These are phyloP conservation scores for Aspergillus sp. DNA, from an alignment of 2,329 filamentous ascomycete genomes.

Conservation along the genomic window DNA sequence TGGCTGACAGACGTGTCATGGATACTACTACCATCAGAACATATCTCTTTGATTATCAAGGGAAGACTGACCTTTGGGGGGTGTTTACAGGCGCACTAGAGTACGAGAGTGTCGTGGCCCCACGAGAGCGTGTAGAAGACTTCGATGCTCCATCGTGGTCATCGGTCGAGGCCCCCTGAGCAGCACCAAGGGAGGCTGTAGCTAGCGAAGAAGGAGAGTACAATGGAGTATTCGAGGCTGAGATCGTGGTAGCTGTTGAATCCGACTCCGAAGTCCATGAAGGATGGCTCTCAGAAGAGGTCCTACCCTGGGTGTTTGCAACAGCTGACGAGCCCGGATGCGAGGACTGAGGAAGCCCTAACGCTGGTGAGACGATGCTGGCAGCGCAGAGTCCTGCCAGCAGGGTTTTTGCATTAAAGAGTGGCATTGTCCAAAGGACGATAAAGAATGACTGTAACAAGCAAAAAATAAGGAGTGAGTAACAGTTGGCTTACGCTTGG, in stretches of 20 bases:
- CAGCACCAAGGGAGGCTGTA: not conserved
- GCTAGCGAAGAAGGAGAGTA: not conserved
- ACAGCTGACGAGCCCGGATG: not conserved
- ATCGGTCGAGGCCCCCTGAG: not conserved
- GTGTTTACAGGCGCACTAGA: not conserved
- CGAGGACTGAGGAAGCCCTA: not conserved
- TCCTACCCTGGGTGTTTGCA: not conserved
- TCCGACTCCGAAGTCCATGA: not conserved
- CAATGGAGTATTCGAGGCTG: not conserved
- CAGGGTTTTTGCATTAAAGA: not conserved
- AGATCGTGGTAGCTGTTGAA: not conserved
- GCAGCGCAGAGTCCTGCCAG: conserved; percentile 2
- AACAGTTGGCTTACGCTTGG: not conserved
- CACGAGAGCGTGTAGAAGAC: not conserved
- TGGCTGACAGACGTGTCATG: not conserved
- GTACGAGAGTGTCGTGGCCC: not conserved
- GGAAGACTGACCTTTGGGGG: not conserved
- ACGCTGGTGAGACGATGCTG: not conserved
- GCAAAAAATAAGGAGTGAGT: not conserved
- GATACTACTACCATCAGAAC: not conserved
- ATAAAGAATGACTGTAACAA: not conserved
- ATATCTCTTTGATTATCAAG: not conserved
- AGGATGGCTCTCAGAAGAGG: not conserved
- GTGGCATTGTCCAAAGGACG: not conserved
- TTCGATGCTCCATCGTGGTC: not conserved